Base-by-base conservation (phyloP, 345 rosid genomes). In the Gossypioides kirkii region DNA sequence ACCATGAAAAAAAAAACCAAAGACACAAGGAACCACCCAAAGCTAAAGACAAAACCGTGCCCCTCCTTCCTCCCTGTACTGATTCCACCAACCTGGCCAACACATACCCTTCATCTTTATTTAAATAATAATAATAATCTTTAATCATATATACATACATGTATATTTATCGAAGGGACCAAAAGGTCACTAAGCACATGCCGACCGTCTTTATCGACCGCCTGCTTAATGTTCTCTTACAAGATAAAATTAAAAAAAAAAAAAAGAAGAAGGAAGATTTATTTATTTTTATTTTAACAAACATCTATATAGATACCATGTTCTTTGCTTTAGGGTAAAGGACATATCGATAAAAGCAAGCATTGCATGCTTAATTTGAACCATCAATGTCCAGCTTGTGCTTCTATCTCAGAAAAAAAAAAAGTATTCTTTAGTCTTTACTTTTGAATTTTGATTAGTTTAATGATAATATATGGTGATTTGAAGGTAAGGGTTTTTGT, bases 1-100 rank as follows among this genome's bases (percentile, higher is more conserved):
- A 83, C 74, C 76, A 72, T 43, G 25, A n/a, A 53, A 80, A 71
- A 82, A 3, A 20, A 55, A 25, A 1, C 17, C 32, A 12, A 23
- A 22, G 10, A 20, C 61, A 56, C 12, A 56, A 11, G 32, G 32
- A 22, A 22, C 32, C 28, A 22, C 61, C 32, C 28, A 56, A 23
- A 23, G 61, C 36, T 58, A 58, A 58, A 58, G 36, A 11, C 61
- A 22, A 58, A 58, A 58, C 61, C 36, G 11, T 25, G 12, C 61
- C 16, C 61, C 36, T 55, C 60, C 59, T 20, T 54, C 60, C 36
- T 22, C 61, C 36, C 32, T 25, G 1, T 56, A 56, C 61, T 10
- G 4, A 56, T 58, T 58, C 61, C 36, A 58, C 61, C 61, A 58
- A 58, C 36, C 61, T 23, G 36, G 16, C 61, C 61, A 58, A 58